A percentile compares a stretch with the other conserved stretches of the same genome.
Evolutionary conservation across 495 filamentous ascomycete species (phyloP).

Genomic region (Parmelia sp.): DNA sequence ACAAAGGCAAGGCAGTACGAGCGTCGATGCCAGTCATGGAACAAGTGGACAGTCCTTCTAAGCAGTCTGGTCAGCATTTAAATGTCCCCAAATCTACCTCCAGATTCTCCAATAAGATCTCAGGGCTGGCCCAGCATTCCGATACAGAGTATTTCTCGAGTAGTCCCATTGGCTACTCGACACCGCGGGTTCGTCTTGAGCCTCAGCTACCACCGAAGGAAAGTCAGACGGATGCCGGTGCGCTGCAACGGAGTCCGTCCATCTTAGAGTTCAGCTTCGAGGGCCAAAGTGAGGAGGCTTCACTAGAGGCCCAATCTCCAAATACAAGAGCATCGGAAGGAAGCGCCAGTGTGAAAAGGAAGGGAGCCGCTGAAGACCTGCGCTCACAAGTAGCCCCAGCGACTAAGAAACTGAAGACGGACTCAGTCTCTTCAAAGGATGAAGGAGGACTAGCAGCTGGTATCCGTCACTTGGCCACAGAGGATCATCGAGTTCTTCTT

Average conservation of each 20-base stretch:
- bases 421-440: conserved; percentile 6
- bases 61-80: background rate
- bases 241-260: conserved; percentile 14
- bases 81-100: background rate
- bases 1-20: conserved; percentile 6
- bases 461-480: conserved; percentile 18
- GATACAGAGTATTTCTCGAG: conserved; percentile 29
- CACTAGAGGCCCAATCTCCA: conserved; percentile 1
- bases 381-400: conserved; percentile 9
- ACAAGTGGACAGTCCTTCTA: conserved; percentile 6
- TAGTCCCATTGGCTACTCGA: conserved; percentile 32
- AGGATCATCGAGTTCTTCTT: conserved; percentile 1
- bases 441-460: conserved; percentile 10
- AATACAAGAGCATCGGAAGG: conserved; percentile 11
- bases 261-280: conserved; percentile 22
- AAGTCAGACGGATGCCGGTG: conserved; percentile 13
- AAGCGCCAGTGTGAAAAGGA: conserved; percentile 23
- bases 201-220: conserved; percentile 18
- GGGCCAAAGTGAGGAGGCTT: conserved; percentile 14
- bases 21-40: conserved; percentile 1
- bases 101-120: conserved; percentile 19
- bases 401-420: conserved; percentile 22
- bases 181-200: conserved; percentile 30
- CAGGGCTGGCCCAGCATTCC: conserved; percentile 24
- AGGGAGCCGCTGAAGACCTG: conserved; percentile 17